Percentiles rank a stretch among this genome's conserved stretches.
Evolutionary conservation across 2,329 filamentous ascomycete genomes (phyloP).

Genomic region (Ophiocordyceps unilateralis): DNA sequence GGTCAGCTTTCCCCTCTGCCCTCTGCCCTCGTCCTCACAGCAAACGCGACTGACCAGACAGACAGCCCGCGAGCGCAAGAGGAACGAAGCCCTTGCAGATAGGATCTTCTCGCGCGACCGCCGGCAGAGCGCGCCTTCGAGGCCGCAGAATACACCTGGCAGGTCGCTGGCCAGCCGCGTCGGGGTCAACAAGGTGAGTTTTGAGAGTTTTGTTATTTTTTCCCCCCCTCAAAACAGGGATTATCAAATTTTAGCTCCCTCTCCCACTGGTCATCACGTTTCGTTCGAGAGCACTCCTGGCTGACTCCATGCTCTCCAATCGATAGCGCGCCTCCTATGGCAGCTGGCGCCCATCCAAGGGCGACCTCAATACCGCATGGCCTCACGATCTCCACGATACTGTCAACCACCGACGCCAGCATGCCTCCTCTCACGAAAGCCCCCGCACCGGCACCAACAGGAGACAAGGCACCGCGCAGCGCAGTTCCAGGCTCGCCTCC

Average conservation of each 20-base stretch:
- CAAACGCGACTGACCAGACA: neutral
- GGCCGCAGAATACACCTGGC: slow-evolving; percentile 24
- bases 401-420: slow-evolving; percentile 24
- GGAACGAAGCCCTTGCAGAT: slow-evolving; percentile 53
- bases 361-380: slow-evolving; percentile 51
- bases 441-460: slow-evolving; percentile 17
- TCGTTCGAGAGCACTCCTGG: too few relatives aligned
- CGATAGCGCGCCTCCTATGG: slow-evolving; percentile 12
- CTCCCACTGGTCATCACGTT: too few relatives aligned
- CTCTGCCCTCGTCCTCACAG: neutral
- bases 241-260: neutral
- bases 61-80: slow-evolving; percentile 48
- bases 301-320: neutral
- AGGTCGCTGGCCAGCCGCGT: slow-evolving; percentile 54
- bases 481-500: slow-evolving; percentile 22
- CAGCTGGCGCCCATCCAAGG: slow-evolving; percentile 15
- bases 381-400: slow-evolving; percentile 49
- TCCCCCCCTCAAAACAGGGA: neutral
- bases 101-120: slow-evolving; percentile 51
- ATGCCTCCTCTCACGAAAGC: slow-evolving; percentile 9
- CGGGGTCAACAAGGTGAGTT: slow-evolving; percentile 50
- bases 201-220: neutral
- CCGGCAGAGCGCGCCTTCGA: slow-evolving; percentile 36
- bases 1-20: slow-evolving; percentile 16
- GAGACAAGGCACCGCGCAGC: slow-evolving; percentile 11